These are phyloP conservation scores for Macrophomina phaseolina DNA, from an alignment of 2,329 filamentous ascomycete genomes.

Conservation along the genomic window DNA sequence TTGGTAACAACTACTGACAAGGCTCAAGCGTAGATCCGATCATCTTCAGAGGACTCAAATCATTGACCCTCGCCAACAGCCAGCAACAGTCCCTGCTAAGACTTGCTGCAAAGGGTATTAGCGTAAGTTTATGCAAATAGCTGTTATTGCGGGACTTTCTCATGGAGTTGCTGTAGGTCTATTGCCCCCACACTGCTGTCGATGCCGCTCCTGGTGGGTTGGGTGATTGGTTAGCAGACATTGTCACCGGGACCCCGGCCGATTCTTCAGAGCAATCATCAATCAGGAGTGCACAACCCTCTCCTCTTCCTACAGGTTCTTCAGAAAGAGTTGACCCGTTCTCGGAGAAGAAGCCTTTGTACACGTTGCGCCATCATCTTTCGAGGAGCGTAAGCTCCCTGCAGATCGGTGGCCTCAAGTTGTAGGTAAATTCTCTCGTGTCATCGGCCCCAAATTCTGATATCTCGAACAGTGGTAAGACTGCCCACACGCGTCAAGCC, in stretches of 20 bases:
- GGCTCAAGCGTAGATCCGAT: constrained; percentile 74
- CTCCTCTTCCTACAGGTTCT: not conserved
- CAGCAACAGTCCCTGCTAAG: constrained; percentile 86
- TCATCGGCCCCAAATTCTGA: not conserved
- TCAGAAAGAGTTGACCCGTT: constrained; percentile 30
- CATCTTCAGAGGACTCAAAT: constrained; percentile 92
- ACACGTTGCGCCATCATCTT: constrained; percentile 55
- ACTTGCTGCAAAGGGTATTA: constrained; percentile 84
- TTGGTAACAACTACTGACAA: constrained; percentile 32
- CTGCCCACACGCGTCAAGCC: constrained; percentile 57
- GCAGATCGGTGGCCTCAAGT: constrained; percentile 11
- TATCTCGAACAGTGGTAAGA: not conserved
- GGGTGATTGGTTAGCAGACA: constrained; percentile 92
- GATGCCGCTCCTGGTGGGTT: constrained; percentile 85
- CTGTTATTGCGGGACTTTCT: not conserved
- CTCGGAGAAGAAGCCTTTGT: constrained; percentile 35
- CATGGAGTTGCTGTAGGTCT: constrained; percentile 58
- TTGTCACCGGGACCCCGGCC: constrained; percentile 67
- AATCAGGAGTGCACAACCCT: constrained; percentile 7
- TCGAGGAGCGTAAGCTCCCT: constrained; percentile 43
- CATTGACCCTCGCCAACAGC: constrained; percentile 79
- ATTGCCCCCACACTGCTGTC: constrained; percentile 93
- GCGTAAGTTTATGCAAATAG: constrained; percentile 51
- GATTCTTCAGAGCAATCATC: constrained; percentile 31
- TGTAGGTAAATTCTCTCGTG: constrained; percentile 19